These are phyloP conservation scores for Phytophthora tentaculata DNA, from an alignment of 352 stramenopile species.

Conservation along the genomic window DNA sequence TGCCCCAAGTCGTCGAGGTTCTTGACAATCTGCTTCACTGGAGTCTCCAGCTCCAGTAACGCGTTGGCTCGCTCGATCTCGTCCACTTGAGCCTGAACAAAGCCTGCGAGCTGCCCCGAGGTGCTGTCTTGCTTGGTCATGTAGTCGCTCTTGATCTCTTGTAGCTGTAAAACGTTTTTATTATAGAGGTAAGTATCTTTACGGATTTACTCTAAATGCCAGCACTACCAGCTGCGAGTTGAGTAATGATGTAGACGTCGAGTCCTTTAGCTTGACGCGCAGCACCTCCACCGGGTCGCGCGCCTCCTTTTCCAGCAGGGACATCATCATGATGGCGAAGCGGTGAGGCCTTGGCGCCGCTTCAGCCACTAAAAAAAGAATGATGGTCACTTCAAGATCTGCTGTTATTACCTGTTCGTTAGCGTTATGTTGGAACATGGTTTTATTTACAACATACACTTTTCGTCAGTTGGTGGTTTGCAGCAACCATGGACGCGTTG, in stretches of 20 bases:
- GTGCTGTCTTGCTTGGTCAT: constrained; percentile 73
- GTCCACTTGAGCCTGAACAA: constrained; percentile 81
- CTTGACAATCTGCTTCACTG: constrained; percentile 64
- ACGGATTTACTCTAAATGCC: no score
- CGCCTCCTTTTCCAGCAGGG: constrained; percentile 83
- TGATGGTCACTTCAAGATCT: constrained; percentile 25
- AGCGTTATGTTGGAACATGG: no score
- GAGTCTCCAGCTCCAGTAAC: constrained; percentile 74
- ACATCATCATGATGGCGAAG: constrained; percentile 58
- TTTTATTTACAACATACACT: no score
- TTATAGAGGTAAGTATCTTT: constrained; percentile 3
- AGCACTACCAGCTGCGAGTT: constrained; percentile 84
- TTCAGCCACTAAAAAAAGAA: constrained; percentile 18
- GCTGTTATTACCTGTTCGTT: no score
- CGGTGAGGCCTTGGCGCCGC: not conserved
- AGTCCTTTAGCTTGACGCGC: constrained; percentile 84
- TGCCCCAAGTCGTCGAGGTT: constrained; percentile 63
- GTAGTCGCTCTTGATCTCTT: constrained; percentile 89
- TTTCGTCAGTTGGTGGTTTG: no score
- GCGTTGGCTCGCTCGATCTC: constrained; percentile 83
- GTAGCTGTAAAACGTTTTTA: constrained; percentile 43
- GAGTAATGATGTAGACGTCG: constrained; percentile 78
- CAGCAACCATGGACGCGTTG: constrained; percentile 84
- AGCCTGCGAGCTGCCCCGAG: constrained; percentile 73
- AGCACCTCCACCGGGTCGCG: constrained; percentile 84